Base-by-base conservation (phyloP, 148 eudicot genomes). In the Suaeda aralocaspica region DNA sequence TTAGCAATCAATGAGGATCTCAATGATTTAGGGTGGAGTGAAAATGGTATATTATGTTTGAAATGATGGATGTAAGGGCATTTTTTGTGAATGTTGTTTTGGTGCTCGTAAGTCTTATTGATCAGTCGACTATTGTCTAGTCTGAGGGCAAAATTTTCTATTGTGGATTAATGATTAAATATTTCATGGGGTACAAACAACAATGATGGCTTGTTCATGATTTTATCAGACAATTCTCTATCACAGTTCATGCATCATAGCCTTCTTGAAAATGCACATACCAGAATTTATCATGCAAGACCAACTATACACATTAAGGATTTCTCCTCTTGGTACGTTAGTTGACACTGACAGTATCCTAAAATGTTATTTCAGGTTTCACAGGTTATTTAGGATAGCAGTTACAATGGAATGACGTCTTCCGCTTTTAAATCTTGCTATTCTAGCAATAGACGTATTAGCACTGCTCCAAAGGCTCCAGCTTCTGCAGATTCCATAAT, bases 341-440 rank as follows among this genome's bases (percentile, higher is more conserved):
- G n/a, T n/a, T n/a, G n/a, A n/a, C n/a, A n/a, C n/a, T n/a, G n/a
- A n/a, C n/a, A n/a, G n/a, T n/a, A n/a, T n/a, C n/a, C 29, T 19
- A 70, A 41, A 68, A 44, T 30, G 58, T 62, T n/a, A 64, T n/a
- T n/a, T 82, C 81, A 93, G 98, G 95, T 87, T 90, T 78, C 92
- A 93, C 70, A 87, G n/a, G n/a, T 80, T 87, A 71, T 79, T 85
- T 60, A 75, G 68, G 73, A 84, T 78, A 82, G 88, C 64, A 73
- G 81, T 53, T 80, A 68, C 78, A 78, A 69, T 69, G 80, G 82
- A 58, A 63, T 82, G 70, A 55, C 84, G 71, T 78, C 80, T 48
- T 69, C 66, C 59, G 63, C 79, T 42, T 72, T 73, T 72, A 80
- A 70, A 64, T 58, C 25, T 74, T 84, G 82, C 31, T 24, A 25